Conservation (phyloP, 2,329 filamentous ascomycete species). For the Aspergillus phoenicis region DNA sequence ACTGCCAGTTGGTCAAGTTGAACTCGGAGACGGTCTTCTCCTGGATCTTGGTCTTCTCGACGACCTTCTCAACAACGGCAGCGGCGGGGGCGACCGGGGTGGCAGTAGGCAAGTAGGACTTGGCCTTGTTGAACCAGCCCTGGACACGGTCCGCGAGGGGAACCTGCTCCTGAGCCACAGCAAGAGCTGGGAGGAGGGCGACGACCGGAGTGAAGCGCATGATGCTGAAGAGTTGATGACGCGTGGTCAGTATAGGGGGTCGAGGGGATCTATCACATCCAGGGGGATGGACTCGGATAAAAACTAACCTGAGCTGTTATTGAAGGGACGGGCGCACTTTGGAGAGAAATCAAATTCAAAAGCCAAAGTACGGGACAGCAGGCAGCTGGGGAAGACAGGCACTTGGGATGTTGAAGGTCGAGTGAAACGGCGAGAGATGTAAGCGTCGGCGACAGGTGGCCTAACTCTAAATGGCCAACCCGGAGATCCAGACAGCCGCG, state of each 20-base stretch:
- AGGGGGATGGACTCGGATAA: slow-evolving; percentile 7
- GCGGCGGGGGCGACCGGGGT: slow-evolving; percentile 35
- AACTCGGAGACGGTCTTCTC: slow-evolving; percentile 55
- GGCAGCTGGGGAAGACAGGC: slow-evolving; percentile 25
- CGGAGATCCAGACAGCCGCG: slow-evolving; percentile 17
- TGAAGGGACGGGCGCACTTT: slow-evolving; percentile 24
- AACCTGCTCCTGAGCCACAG: slow-evolving; percentile 61
- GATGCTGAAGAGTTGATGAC: slow-evolving; percentile 31
- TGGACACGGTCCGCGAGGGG: slow-evolving; percentile 52
- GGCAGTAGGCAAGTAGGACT: slow-evolving; percentile 57
- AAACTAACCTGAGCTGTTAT: slow-evolving; percentile 24
- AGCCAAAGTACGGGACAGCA: slow-evolving; percentile 30
- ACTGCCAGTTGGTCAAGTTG: slow-evolving; percentile 60
- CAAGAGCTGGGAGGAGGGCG: slow-evolving; percentile 52
- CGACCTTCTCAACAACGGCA: slow-evolving; percentile 39
- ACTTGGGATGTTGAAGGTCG: slow-evolving; percentile 22
- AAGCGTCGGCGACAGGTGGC: slow-evolving; percentile 33
- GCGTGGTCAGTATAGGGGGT: slow-evolving; percentile 21
- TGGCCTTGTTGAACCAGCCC: slow-evolving; percentile 56
- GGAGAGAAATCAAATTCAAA: slow-evolving; percentile 14
- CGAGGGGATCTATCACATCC: slow-evolving; percentile 3
- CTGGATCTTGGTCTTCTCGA: slow-evolving; percentile 52
- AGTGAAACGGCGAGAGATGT: slow-evolving; percentile 27
- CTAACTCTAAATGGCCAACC: slow-evolving; percentile 26
- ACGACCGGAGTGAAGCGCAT: slow-evolving; percentile 59